phyloP scores from a whole-genome alignment of 352 stramenopile genomes.

The Globisporangium apiculatum region DNA sequence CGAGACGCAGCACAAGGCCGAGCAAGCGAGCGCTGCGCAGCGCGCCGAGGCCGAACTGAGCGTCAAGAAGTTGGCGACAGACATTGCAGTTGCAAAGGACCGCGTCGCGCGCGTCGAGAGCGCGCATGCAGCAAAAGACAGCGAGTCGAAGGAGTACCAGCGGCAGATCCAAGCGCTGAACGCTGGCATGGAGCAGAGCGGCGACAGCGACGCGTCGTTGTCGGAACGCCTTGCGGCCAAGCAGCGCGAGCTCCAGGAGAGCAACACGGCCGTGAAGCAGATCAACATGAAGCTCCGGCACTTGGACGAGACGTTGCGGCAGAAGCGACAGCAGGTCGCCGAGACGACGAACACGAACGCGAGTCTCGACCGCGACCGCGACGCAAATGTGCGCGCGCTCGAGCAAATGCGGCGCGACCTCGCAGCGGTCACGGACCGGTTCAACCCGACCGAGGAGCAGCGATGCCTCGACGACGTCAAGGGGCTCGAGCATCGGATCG shows the following conservation, averaged over 20 bases:
- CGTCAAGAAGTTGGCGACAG: conserved; percentile 74
- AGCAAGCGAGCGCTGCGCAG: conserved; percentile 60
- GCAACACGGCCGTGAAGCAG: conserved; percentile 80
- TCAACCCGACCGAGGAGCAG: conserved; percentile 71
- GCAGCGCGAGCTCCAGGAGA: conserved; percentile 75
- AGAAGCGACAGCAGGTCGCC: conserved; percentile 65
- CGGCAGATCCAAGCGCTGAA: conserved; percentile 85
- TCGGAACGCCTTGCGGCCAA: conserved; percentile 70
- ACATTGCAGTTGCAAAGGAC: conserved; percentile 72
- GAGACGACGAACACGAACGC: conserved; percentile 73
- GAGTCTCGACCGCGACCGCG: conserved; percentile 61
- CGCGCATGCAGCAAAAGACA: conserved; percentile 41
- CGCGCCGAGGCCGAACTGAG: conserved; percentile 68
- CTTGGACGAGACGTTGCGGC: conserved; percentile 78
- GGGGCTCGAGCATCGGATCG: conserved; percentile 57
- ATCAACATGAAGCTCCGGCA: conserved; percentile 93
- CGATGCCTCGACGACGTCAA: conserved; percentile 54
- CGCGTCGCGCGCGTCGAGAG: conserved; percentile 50
- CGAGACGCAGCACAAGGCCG: conserved; percentile 52
- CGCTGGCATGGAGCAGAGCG: conserved; percentile 73
- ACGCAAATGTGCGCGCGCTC: conserved; percentile 55
- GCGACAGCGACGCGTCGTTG: conserved; percentile 68
- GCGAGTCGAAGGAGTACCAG: conserved; percentile 63
- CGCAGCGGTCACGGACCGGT: conserved; percentile 50
- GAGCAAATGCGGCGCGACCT: conserved; percentile 53